These are phyloP conservation scores for Tetracentron sinense DNA, from an alignment of 164 flowering plant genomes.

Conservation along the genomic window DNA sequence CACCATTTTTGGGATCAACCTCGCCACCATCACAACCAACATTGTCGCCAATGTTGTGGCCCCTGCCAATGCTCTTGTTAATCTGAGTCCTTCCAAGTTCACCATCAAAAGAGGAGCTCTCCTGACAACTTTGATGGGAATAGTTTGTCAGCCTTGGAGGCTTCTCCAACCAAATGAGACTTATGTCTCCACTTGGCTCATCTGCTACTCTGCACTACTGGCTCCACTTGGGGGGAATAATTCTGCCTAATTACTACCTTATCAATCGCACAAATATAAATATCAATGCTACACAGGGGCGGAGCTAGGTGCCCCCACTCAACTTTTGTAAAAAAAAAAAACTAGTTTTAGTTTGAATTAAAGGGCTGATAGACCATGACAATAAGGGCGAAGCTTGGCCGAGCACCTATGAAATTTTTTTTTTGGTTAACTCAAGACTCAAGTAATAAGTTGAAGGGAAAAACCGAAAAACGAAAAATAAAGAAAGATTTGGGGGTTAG, in stretches of 20 bases:
- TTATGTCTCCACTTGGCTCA: slow-evolving; percentile 89
- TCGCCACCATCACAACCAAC: slow-evolving; percentile 85
- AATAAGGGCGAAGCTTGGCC: no score
- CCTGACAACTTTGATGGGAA: slow-evolving; percentile 69
- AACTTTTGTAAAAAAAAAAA: no score
- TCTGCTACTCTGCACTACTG: slow-evolving; percentile 79
- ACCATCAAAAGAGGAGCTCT: slow-evolving; percentile 73
- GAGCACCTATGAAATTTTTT: no score
- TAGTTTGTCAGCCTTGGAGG: slow-evolving; percentile 90
- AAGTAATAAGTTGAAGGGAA: no score
- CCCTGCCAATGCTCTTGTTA: slow-evolving; percentile 87
- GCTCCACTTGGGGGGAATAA: slow-evolving; percentile 90
- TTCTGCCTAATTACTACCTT: slow-evolving; percentile 70
- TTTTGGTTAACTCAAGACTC: no score
- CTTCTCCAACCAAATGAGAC: slow-evolving; percentile 76
- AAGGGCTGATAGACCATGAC: no score
- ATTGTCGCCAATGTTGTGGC: slow-evolving; percentile 91
- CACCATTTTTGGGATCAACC: slow-evolving; percentile 69
- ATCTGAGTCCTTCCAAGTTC: slow-evolving; percentile 71
- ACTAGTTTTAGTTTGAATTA: no score
- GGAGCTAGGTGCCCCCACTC: no score
- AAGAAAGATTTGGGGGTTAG: no score
- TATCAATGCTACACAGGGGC: slow-evolving; percentile 40
- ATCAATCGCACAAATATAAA: slow-evolving; percentile 39
- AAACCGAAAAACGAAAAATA: no score